Evolutionary conservation across 2,329 filamentous ascomycete genomes (phyloP).

Genomic region (Aspergillus sp.): DNA sequence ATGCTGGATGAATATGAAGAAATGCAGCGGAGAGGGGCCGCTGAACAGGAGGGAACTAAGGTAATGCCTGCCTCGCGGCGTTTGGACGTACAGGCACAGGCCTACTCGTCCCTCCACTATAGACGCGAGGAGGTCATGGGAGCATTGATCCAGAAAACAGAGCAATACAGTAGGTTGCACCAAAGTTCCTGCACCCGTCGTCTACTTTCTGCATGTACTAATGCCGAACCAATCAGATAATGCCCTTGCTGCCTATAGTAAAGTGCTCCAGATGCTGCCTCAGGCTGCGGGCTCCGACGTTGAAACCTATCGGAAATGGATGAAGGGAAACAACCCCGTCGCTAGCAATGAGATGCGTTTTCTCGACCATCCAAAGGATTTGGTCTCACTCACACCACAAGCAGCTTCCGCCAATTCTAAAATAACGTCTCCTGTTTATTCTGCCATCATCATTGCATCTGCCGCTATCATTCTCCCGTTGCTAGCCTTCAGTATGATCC

Average conservation of each 20-base stretch:
- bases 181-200: not conserved
- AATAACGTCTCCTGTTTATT: constrained; percentile 28
- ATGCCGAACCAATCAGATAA: constrained; percentile 30
- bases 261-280: constrained; percentile 46
- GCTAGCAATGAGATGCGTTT: constrained; percentile 54
- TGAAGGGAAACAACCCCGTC: constrained; percentile 52
- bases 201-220: not conserved
- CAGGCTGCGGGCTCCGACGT: constrained; percentile 50
- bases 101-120: constrained; percentile 54
- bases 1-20: constrained; percentile 63
- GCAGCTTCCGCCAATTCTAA: constrained; percentile 16
- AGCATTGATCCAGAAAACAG: constrained; percentile 56
- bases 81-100: constrained; percentile 48
- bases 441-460: constrained; percentile 49
- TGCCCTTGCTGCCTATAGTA: constrained; percentile 47
- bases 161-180: constrained; percentile 59
- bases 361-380: constrained; percentile 51
- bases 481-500: constrained; percentile 58
- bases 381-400: constrained; percentile 34
- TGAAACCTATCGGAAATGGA: constrained; percentile 53
- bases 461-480: constrained; percentile 58
- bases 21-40: constrained; percentile 33
- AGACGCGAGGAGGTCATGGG: constrained; percentile 56
- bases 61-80: constrained; percentile 40
- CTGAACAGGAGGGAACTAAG: constrained; percentile 33